Evolutionary conservation across 345 rosid genomes (phyloP).

Genomic region (Populus euphratica): DNA sequence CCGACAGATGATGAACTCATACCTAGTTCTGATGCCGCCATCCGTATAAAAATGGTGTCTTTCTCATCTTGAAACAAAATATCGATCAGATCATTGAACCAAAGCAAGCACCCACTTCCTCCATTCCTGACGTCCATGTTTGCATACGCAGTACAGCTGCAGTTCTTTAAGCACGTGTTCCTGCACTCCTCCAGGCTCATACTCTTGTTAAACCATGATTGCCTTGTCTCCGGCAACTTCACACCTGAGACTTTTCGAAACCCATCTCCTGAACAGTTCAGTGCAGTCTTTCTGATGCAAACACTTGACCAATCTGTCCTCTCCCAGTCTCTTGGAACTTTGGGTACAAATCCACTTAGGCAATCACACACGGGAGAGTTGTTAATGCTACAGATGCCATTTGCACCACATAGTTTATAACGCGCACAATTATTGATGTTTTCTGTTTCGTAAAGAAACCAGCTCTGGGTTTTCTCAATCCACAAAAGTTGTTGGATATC

Average conservation of each 20-base stretch:
- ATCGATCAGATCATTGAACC: conserved; percentile 2
- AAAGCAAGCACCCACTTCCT: not conserved
- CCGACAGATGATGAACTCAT: too few species aligned
- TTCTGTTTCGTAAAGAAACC: not conserved
- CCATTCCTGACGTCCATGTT: too few species aligned
- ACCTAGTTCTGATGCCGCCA: too few species aligned
- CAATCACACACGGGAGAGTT: not conserved
- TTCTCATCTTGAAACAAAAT: not conserved
- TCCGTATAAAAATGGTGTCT: not conserved
- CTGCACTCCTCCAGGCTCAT: too few species aligned
- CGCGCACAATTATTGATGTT: too few species aligned
- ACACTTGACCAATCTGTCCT: not conserved
- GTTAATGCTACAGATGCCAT: too few species aligned
- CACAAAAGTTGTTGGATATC: not conserved
- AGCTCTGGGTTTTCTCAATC: not conserved
- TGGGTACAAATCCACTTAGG: not conserved
- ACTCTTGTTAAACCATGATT: too few species aligned
- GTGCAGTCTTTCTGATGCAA: not conserved
- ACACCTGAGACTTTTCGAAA: conserved; percentile 11
- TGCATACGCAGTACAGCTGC: too few species aligned
- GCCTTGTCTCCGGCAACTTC: not conserved
- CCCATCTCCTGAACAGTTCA: not conserved
- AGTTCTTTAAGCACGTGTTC: too few species aligned
- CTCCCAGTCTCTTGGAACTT: not conserved
- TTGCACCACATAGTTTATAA: too few species aligned